Conservation (phyloP, 257 asterid genomes). For the Marsdenia floribunda region DNA sequence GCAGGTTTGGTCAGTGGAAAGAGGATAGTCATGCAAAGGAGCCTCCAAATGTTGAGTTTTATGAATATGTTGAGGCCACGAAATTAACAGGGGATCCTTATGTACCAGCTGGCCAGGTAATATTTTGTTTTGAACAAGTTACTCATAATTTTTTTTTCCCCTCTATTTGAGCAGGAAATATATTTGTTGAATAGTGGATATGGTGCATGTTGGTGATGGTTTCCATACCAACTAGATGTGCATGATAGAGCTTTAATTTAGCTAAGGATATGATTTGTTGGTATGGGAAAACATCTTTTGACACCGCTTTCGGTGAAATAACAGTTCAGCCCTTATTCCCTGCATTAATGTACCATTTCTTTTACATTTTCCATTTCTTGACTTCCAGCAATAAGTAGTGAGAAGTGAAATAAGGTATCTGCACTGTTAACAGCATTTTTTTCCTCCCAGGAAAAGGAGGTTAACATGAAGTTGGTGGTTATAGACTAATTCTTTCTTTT, state of each 20-base stretch:
- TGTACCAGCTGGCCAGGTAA: slow-evolving; percentile 98
- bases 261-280: background rate
- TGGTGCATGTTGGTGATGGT: background rate
- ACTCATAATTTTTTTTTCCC: background rate
- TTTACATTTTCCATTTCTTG: background rate
- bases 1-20: slow-evolving; percentile 92
- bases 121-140: slow-evolving; percentile 5
- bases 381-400: background rate
- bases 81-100: slow-evolving; percentile 88
- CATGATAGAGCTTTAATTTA: background rate
- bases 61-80: slow-evolving; percentile 94
- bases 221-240: background rate
- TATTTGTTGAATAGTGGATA: background rate
- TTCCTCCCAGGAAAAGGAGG: background rate
- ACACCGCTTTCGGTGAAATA: background rate
- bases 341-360: background rate
- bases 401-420: background rate
- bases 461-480: background rate
- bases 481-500: background rate
- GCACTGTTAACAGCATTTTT: background rate
- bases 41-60: slow-evolving; percentile 65
- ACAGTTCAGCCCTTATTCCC: background rate
- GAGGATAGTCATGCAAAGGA: slow-evolving; percentile 61
- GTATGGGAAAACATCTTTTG: background rate
- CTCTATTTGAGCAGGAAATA: background rate